A percentile compares a stretch with the other conserved stretches of the same genome.
phyloP scores from a whole-genome alignment of 176 grass and related monocot species.

The Aegilops speltoides region DNA sequence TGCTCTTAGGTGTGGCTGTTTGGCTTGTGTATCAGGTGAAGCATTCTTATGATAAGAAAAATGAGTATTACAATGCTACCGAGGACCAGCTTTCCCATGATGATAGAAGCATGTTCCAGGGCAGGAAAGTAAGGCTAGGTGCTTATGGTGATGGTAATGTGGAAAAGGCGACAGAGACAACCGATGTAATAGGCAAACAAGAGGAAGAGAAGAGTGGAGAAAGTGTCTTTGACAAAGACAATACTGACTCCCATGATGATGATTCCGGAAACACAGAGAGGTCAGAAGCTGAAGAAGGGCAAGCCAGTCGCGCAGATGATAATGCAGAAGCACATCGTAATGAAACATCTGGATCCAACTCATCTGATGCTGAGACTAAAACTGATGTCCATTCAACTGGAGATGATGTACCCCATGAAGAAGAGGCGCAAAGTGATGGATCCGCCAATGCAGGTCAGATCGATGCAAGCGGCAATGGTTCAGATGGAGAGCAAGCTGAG shows the following conservation, averaged over 20 bases:
- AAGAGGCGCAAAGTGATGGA: conserved; percentile 29
- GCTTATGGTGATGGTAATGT: conserved; percentile 17
- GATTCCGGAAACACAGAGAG: conserved; percentile 23
- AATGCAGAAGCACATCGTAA: conserved; percentile 35
- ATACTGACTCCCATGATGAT: conserved; percentile 35
- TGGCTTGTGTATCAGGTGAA: conserved; percentile 68
- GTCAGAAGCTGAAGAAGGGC: conserved; percentile 41
- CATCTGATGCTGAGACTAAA: conserved; percentile 40
- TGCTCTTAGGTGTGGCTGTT: conserved; percentile 52
- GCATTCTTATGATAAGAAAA: conserved; percentile 64
- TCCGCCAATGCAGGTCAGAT: conserved; percentile 25
- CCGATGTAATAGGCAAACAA: conserved; percentile 43
- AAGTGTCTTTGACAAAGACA: conserved; percentile 47
- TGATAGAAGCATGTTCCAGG: conserved; percentile 51
- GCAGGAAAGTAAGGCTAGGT: conserved; percentile 54
- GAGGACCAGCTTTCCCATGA: conserved; percentile 37
- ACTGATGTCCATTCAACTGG: conserved; percentile 22
- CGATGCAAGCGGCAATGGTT: conserved; percentile 25
- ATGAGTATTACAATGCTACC: conserved; percentile 45
- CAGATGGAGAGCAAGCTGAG: conserved; percentile 33
- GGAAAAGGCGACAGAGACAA: conserved; percentile 12
- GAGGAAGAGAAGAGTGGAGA: conserved; percentile 50
- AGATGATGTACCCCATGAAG: conserved; percentile 35
- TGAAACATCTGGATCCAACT: no score
- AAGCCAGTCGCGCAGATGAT: conserved; percentile 23